Evolutionary conservation across 2,329 filamentous ascomycete species (phyloP).

Genomic region (Aureobasidium pullulans): DNA sequence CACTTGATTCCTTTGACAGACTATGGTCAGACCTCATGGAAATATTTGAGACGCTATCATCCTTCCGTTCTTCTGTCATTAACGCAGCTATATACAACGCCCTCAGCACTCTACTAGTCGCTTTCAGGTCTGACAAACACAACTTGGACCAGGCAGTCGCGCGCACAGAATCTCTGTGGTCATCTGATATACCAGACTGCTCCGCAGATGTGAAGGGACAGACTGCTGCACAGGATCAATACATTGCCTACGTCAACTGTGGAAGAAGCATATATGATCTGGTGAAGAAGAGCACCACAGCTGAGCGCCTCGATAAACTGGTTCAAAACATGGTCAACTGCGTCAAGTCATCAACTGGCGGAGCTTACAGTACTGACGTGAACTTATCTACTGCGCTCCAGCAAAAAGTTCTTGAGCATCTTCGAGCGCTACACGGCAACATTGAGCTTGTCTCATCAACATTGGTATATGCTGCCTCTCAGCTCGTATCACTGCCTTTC

Average conservation of each 20-base stretch:
- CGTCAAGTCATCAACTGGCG: slow-evolving; percentile 61
- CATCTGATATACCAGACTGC: slow-evolving; percentile 22
- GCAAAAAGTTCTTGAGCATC: slow-evolving; percentile 57
- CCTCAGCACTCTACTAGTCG: slow-evolving; percentile 33
- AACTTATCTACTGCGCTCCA: slow-evolving; percentile 70
- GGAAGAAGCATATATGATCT: slow-evolving; percentile 73
- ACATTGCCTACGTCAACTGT: slow-evolving; percentile 75
- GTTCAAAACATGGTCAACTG: slow-evolving; percentile 63
- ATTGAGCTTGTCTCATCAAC: slow-evolving; percentile 56
- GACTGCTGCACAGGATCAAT: slow-evolving; percentile 62
- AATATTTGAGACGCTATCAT: slow-evolving; percentile 53
- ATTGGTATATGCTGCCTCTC: slow-evolving; percentile 62
- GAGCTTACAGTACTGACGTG: slow-evolving; percentile 62
- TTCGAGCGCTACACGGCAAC: slow-evolving; percentile 62
- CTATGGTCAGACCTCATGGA: slow-evolving; percentile 70
- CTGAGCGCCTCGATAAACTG: slow-evolving; percentile 58
- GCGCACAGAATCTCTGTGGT: slow-evolving; percentile 25
- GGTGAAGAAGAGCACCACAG: slow-evolving; percentile 55
- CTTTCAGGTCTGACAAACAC: slow-evolving; percentile 18
- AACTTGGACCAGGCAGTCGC: slow-evolving; percentile 24
- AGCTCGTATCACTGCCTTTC: slow-evolving; percentile 66
- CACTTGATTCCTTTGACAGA: slow-evolving; percentile 57
- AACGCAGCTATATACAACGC: slow-evolving; percentile 36
- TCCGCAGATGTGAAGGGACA: slow-evolving; percentile 15
- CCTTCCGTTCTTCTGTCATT: slow-evolving; percentile 32